Conservation (phyloP, 441 rosid species). For the Jatropha multifida region DNA sequence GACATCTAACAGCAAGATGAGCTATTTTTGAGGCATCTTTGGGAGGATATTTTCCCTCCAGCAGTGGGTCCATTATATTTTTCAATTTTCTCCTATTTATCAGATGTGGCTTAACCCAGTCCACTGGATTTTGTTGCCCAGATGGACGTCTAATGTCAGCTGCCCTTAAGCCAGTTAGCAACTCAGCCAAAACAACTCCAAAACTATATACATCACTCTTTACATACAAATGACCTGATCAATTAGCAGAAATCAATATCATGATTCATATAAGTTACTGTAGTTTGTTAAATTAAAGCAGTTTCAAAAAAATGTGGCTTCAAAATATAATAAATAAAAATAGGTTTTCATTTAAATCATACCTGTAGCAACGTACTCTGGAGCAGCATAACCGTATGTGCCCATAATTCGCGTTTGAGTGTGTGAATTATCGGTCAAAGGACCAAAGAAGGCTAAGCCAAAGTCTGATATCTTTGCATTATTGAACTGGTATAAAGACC, state of each 20-base stretch:
- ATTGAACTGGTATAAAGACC: neutral
- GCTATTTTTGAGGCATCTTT: neutral
- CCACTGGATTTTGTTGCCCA: neutral
- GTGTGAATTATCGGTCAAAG: neutral
- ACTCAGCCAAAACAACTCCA: conserved; percentile 7
- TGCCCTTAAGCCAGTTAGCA: conserved; percentile 3
- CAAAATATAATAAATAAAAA: neutral
- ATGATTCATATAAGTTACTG: neutral
- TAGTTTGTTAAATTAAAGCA: neutral
- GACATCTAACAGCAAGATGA: conserved; percentile 12
- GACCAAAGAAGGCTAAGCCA: conserved; percentile 8
- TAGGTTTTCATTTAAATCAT: neutral
- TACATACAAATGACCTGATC: conserved; percentile 10
- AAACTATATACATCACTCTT: conserved; percentile 15
- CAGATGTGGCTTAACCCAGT: conserved; percentile 4
- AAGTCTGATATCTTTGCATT: conserved; percentile 10
- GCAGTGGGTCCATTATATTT: neutral
- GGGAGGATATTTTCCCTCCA: conserved; percentile 7
- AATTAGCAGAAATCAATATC: neutral
- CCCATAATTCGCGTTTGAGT: neutral
- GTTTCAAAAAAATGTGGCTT: neutral
- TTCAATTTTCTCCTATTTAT: neutral
- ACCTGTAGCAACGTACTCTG: neutral
- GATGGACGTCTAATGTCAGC: neutral
- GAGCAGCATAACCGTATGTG: neutral